A percentile compares a stretch with the other conserved stretches of the same genome.
Evolutionary conservation across 768 basidiomycete species (phyloP).

Genomic region (Agaricus subrufescens): DNA sequence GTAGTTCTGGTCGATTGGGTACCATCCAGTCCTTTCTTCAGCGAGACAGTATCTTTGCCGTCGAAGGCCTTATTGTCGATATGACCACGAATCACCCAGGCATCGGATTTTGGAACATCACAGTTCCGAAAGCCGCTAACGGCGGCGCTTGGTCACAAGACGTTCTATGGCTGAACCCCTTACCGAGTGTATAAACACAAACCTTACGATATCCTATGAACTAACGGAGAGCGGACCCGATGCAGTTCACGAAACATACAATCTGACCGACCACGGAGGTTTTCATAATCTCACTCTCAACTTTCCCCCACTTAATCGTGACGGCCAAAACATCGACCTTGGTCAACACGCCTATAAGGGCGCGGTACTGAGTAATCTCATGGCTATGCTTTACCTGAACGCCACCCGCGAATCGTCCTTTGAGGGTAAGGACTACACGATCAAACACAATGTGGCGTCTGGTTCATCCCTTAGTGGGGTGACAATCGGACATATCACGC

Average conservation of each 20-base stretch:
- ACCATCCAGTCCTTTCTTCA: background rate
- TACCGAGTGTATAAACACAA: background rate
- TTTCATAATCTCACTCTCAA: background rate
- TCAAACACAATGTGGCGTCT: background rate
- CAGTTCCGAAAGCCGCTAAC: background rate
- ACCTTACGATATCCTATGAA: background rate
- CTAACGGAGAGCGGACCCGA: background rate
- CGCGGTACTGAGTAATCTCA: conserved; percentile 15
- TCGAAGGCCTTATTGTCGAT: background rate
- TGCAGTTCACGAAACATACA: background rate
- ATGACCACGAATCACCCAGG: background rate
- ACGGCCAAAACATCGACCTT: conserved; percentile 15
- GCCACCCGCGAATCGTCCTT: conserved; percentile 14
- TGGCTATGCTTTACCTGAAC: conserved; percentile 13
- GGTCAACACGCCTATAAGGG: conserved; percentile 17
- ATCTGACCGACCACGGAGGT: background rate
- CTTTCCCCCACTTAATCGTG: conserved; percentile 11
- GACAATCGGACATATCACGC: background rate
- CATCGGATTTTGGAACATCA: conserved; percentile 2
- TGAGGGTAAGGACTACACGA: conserved; percentile 10
- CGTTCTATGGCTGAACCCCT: conserved; percentile 3
- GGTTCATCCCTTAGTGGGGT: background rate
- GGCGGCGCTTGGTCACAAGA: conserved; percentile 1
- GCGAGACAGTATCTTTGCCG: background rate
- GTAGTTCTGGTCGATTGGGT: background rate